Conservation (phyloP, 2,329 filamentous ascomycete species). For the Knufia fluminis region DNA sequence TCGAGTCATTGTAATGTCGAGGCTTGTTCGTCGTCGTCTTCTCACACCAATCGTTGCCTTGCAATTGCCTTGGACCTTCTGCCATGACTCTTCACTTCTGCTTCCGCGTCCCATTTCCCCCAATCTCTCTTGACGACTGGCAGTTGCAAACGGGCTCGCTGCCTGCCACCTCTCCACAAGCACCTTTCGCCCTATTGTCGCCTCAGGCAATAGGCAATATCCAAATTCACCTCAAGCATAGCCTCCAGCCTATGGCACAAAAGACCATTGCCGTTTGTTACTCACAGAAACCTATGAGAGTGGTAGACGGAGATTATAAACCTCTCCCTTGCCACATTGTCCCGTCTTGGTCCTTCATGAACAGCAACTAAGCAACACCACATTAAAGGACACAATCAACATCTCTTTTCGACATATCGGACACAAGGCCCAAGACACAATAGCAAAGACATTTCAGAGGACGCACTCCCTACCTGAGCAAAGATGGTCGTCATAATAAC, state of each 20-base stretch:
- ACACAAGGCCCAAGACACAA: neutral
- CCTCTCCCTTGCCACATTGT: neutral
- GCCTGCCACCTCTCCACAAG: neutral
- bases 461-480: no score
- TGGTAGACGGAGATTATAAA: no score
- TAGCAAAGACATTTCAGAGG: neutral
- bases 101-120: neutral
- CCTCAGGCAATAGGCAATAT: neutral
- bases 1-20: neutral
- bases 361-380: neutral
- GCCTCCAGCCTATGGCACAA: neutral
- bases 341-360: neutral
- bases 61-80: neutral
- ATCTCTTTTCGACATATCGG: neutral
- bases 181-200: neutral
- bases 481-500: neutral
- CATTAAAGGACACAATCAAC: neutral
- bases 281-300: neutral
- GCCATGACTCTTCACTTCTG: neutral
- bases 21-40: neutral
- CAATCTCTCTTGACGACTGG: neutral
- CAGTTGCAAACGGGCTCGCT: neutral
- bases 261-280: neutral
- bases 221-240: neutral
- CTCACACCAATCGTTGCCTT: neutral